Conservation (phyloP, 495 filamentous ascomycete genomes). For the Penicillium crystallinum region DNA sequence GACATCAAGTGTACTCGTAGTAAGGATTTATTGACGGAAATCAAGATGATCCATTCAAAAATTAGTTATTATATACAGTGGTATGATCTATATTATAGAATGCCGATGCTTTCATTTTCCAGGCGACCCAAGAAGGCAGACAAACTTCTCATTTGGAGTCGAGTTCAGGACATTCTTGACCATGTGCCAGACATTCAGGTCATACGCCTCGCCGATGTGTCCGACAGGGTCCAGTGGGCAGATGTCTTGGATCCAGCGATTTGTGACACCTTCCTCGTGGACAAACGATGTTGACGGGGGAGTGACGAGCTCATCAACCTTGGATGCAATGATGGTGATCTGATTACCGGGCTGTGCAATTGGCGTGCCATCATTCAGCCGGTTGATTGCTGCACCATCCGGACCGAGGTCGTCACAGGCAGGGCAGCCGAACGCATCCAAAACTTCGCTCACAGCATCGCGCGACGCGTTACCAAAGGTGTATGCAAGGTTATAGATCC, state of each 20-base stretch:
- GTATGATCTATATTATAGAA: not conserved
- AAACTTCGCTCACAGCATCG: conserved; percentile 23
- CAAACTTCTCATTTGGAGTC: conserved; percentile 29
- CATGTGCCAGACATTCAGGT: conserved; percentile 51
- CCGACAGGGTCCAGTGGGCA: conserved; percentile 46
- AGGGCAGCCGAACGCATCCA: conserved; percentile 39
- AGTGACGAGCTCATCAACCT: conserved; percentile 45
- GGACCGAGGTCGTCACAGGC: conserved; percentile 43
- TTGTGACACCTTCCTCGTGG: conserved; percentile 41
- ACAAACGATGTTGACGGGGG: conserved; percentile 39
- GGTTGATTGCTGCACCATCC: conserved; percentile 33
- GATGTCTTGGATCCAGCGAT: conserved; percentile 43
- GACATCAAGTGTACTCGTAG: too few species aligned
- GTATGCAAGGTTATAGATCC: conserved; percentile 44
- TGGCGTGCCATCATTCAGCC: conserved; percentile 37
- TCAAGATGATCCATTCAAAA: too few species aligned
- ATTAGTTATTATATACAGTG: conserved; percentile 3
- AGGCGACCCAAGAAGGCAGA: conserved; percentile 34
- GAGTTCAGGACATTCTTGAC: conserved; percentile 47
- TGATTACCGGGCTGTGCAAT: conserved; percentile 46
- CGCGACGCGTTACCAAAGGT: conserved; percentile 35
- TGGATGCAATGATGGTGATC: conserved; percentile 46
- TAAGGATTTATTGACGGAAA: too few species aligned
- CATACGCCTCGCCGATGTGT: conserved; percentile 50
- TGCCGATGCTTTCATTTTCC: conserved; percentile 19